Conservation (phyloP, 2,329 filamentous ascomycete genomes). For the Hypoxylon sp. region DNA sequence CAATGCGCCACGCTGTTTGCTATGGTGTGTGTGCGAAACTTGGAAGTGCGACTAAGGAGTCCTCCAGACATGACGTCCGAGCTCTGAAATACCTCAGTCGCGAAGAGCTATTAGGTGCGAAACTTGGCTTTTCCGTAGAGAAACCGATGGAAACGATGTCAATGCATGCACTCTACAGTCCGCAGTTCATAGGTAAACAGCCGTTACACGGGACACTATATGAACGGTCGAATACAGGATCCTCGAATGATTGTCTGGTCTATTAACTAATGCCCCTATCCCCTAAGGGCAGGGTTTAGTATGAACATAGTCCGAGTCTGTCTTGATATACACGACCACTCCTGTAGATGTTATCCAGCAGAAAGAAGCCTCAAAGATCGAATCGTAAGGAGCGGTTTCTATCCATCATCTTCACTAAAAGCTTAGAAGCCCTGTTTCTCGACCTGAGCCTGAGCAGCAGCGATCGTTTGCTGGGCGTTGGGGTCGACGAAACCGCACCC, state of each 20-base stretch:
- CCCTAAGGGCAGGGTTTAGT: neutral
- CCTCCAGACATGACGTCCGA: neutral
- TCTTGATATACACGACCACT: neutral
- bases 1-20: slow-evolving; percentile 27
- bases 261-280: slow-evolving; percentile 16
- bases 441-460: slow-evolving; percentile 53
- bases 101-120: slow-evolving; percentile 1
- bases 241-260: neutral
- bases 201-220: neutral
- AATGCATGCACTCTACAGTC: neutral
- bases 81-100: slow-evolving; percentile 1
- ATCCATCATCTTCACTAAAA: neutral
- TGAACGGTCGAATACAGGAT: neutral
- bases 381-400: neutral
- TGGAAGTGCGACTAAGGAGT: slow-evolving; percentile 45
- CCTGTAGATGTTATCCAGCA: neutral
- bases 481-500: slow-evolving; percentile 58
- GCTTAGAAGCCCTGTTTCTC: slow-evolving; percentile 56
- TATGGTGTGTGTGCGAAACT: slow-evolving; percentile 8
- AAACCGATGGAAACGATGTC: neutral
- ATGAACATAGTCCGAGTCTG: neutral
- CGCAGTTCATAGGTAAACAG: neutral
- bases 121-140: neutral
- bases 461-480: slow-evolving; percentile 52
- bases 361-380: neutral